Evolutionary conservation across 1,284 basidiomycete genomes (phyloP).

Genomic region (Mycena citricolor): DNA sequence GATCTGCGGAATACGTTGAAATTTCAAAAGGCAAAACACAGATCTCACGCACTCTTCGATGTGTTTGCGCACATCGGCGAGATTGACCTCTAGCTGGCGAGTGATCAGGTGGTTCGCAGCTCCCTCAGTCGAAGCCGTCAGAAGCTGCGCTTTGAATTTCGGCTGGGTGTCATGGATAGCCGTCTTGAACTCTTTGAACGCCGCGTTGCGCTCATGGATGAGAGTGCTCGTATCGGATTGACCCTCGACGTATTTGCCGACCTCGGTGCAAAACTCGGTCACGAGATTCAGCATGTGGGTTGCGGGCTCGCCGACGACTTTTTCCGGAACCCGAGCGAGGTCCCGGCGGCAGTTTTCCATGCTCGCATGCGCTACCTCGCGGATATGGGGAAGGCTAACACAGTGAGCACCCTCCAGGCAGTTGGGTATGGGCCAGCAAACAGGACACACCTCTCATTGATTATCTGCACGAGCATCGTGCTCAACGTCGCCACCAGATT

Average conservation of each 20-base stretch:
- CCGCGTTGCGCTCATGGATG: conserved; percentile 24
- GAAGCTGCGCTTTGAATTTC: conserved; percentile 29
- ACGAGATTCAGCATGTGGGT: conserved; percentile 33
- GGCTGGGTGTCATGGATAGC: conserved; percentile 34
- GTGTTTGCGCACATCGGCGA: conserved; percentile 33
- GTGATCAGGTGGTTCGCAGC: conserved; percentile 3
- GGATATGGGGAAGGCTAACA: conserved; percentile 7
- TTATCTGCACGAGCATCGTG: conserved; percentile 32
- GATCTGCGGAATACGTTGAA: conserved; percentile 26
- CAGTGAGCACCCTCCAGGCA: neutral
- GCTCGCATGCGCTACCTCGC: neutral
- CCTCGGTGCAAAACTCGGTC: conserved; percentile 29
- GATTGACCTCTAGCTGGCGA: conserved; percentile 24
- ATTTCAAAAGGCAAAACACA: too few species aligned
- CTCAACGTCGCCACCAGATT: conserved; percentile 35
- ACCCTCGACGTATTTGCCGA: conserved; percentile 29
- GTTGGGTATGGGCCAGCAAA: neutral
- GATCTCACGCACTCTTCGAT: conserved; percentile 36
- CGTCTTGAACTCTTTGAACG: conserved; percentile 29
- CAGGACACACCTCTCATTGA: conserved; percentile 31
- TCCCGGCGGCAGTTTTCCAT: conserved; percentile 25
- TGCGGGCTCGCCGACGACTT: conserved; percentile 31
- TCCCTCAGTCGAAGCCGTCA: too few species aligned
- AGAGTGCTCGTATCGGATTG: conserved; percentile 24
- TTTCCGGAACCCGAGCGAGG: conserved; percentile 28